Base-by-base conservation (phyloP, 345 rosid genomes). In the Hypericum perforatum region DNA sequence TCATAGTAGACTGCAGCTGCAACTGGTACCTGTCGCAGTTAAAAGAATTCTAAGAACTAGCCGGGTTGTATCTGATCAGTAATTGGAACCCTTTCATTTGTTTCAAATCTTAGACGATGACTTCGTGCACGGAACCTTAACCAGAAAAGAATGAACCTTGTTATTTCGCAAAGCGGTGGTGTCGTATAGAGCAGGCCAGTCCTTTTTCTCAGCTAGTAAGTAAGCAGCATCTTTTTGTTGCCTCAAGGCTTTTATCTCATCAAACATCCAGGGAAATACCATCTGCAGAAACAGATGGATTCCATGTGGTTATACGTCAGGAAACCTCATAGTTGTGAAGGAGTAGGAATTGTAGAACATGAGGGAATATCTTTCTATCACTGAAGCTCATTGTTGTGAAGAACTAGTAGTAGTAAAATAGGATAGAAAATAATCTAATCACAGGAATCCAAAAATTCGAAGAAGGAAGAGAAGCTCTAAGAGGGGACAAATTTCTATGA, bases 221-320 rank as follows among this genome's bases (percentile, higher is more conserved):
- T 78, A 56, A 15, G 90, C 83, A 7, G 79, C 84, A 37, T 63
- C 83, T 72, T 81, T 82, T 57, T 82, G 83, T 39, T 74, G 86
- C 54, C 70, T 85, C 75, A 92, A 68, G 39, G 76, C 77, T 64
- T 77, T 78, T 71, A 85, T 68, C 71, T 92, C 96, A 58, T 85
- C 96, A 61, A 88, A 85, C 95, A 88, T 82, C 94, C 98, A 88
- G 11, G 91, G 84, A 63, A 78, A 78, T 51, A 80, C 58, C 87
- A 82, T 85, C 95, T 85, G 70, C 16, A 67, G 16, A 67, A 43
- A 41, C 39, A 36, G 16, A 45, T 48, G 32, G 32, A 22, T 22
- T 22, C 32, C 2, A 22, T 1, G 32, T 22, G 2, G 32, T 22
- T 22, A 1, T 1, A 22, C 4, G 32, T 22, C 32, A 22, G 32